These are phyloP conservation scores for Cryptococcus floricola DNA, from an alignment of 1,284 basidiomycete species.

Conservation along the genomic window DNA sequence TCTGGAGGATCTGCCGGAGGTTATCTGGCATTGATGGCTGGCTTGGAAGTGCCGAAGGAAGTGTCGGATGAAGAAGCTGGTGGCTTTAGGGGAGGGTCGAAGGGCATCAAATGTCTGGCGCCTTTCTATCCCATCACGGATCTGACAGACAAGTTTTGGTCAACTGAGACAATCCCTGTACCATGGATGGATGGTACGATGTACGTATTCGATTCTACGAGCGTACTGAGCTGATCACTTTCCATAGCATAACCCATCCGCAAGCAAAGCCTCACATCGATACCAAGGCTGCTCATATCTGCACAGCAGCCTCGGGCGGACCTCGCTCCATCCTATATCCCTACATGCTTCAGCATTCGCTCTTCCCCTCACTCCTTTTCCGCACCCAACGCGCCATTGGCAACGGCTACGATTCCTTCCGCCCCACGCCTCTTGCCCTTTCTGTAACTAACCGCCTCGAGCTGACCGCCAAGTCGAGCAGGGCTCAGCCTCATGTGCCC, in stretches of 20 bases:
- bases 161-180: conserved; percentile 43
- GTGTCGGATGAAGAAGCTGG: conserved; percentile 35
- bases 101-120: conserved; percentile 37
- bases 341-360: conserved; percentile 47
- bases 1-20: conserved; percentile 45
- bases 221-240: neutral
- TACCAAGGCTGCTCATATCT: conserved; percentile 36
- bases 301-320: conserved; percentile 34
- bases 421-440: conserved; percentile 31
- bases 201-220: conserved; percentile 13
- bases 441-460: conserved; percentile 34
- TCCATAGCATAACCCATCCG: conserved; percentile 29
- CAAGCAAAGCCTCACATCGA: conserved; percentile 41
- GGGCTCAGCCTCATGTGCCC: conserved; percentile 13
- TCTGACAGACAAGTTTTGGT: conserved; percentile 43
- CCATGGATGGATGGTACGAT: conserved; percentile 34
- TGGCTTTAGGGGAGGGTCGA: conserved; percentile 31
- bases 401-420: conserved; percentile 33
- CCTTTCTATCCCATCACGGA: conserved; percentile 48
- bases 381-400: conserved; percentile 37
- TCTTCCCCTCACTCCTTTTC: conserved; percentile 44
- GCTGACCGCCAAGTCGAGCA: conserved; percentile 7
- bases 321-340: conserved; percentile 43
- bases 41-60: conserved; percentile 25
- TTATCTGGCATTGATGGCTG: conserved; percentile 44